Evolutionary conservation across 192 early-diverging fungal species (phyloP).

Genomic region (Linderina pennispora): DNA sequence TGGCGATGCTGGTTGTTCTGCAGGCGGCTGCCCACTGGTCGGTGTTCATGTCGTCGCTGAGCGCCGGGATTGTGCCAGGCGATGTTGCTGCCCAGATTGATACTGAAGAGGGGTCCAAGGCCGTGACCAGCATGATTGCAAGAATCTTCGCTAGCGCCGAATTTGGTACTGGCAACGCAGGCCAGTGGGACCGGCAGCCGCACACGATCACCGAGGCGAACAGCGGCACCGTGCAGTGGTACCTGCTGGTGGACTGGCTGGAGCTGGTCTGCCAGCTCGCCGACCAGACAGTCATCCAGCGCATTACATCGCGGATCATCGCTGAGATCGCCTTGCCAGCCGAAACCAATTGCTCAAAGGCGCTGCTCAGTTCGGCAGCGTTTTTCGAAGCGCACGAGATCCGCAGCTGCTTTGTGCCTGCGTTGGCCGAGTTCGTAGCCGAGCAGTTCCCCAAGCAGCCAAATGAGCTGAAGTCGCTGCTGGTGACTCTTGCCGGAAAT

Average conservation of each 20-base stretch:
- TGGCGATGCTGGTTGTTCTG: constrained; percentile 32
- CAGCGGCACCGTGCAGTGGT: constrained; percentile 22
- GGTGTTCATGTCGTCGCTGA: constrained; percentile 12
- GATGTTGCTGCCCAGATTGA: constrained; percentile 7
- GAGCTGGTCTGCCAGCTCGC: constrained; percentile 37
- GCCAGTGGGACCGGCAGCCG: constrained; percentile 36
- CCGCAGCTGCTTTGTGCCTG: constrained; percentile 16
- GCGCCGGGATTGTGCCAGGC: constrained; percentile 17
- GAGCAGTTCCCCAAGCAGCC: constrained; percentile 6
- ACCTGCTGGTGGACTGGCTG: constrained; percentile 28
- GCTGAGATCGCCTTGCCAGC: constrained; percentile 4
- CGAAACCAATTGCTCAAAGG: neutral
- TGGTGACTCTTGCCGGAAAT: too few relatives aligned
- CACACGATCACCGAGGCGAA: constrained; percentile 20
- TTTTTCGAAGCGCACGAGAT: constrained; percentile 25
- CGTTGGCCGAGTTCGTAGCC: constrained; percentile 3
- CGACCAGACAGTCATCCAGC: constrained; percentile 1
- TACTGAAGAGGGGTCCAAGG: neutral
- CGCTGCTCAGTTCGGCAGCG: constrained; percentile 16
- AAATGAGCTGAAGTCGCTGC: neutral
- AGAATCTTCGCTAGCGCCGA: constrained; percentile 9
- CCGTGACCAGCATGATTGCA: constrained; percentile 16
- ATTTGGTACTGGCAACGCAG: constrained; percentile 21
- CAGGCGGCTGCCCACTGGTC: constrained; percentile 38
- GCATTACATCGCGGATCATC: constrained; percentile 16